These are phyloP conservation scores for Talaromyces sp. DNA, from an alignment of 2,329 filamentous ascomycete species.

Conservation along the genomic window DNA sequence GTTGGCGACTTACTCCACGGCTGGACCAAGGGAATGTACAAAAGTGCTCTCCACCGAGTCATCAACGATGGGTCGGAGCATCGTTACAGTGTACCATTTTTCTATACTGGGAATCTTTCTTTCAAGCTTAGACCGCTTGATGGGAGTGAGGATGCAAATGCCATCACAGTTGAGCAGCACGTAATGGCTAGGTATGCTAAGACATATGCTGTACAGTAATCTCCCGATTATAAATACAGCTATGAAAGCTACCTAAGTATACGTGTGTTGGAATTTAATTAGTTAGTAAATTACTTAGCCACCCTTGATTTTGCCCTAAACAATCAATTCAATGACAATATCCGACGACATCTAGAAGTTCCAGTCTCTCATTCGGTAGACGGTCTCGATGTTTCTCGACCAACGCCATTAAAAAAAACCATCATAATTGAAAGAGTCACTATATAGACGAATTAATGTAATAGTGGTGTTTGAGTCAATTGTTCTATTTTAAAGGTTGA, in stretches of 20 bases:
- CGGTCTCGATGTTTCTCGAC: neutral
- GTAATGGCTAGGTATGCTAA: neutral
- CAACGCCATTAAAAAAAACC: neutral
- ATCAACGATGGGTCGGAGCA: constrained; percentile 36
- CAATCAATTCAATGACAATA: neutral
- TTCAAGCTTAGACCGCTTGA: neutral
- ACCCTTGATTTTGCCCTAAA: neutral
- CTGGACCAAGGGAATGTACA: constrained; percentile 38
- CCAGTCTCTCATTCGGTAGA: neutral
- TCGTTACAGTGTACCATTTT: constrained; percentile 38
- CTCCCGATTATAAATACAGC: neutral
- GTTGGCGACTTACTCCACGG: constrained; percentile 36
- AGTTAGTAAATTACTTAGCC: neutral
- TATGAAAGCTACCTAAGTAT: neutral
- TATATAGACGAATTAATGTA: constrained; percentile 38
- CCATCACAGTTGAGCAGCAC: neutral
- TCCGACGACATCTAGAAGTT: neutral
- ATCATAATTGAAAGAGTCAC: constrained; percentile 36
- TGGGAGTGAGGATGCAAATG: neutral
- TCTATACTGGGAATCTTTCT: constrained; percentile 36
- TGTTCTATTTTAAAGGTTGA: neutral
- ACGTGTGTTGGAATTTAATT: constrained; percentile 5
- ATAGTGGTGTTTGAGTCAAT: neutral
- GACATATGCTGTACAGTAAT: neutral
- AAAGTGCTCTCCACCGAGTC: constrained; percentile 37